Percentiles rank a stretch among this genome's conserved stretches.
Evolutionary conservation across 805 yeast genomes (phyloP).

Genomic region (Debaryomyces prosopidis): DNA sequence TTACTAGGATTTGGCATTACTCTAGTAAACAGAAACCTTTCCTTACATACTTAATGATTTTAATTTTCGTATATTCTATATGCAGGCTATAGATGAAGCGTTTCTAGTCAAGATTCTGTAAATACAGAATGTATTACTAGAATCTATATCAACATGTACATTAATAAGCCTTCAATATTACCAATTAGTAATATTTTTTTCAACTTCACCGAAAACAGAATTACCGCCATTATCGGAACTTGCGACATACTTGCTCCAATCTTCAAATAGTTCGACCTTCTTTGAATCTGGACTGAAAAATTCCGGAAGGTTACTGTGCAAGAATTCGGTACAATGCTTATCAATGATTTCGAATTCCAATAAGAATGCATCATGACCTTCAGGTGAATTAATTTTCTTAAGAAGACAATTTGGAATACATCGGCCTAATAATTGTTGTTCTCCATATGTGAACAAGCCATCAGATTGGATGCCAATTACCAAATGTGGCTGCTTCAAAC

Average conservation of each 20-base stretch:
- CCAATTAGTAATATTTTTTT: slow-evolving; percentile 88
- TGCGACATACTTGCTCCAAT: slow-evolving; percentile 42
- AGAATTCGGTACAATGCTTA: slow-evolving; percentile 64
- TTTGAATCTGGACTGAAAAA: slow-evolving; percentile 46
- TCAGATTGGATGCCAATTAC: slow-evolving; percentile 90
- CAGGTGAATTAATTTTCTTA: slow-evolving; percentile 81
- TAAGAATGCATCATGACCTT: slow-evolving; percentile 96
- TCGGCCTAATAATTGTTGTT: slow-evolving; percentile 81
- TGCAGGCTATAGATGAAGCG: no score
- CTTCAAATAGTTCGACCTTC: slow-evolving; percentile 43
- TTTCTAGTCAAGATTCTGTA: no score
- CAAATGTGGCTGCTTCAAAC: slow-evolving; percentile 72
- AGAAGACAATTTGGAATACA: slow-evolving; percentile 68
- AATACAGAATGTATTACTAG: no score
- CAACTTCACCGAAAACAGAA: slow-evolving; percentile 91
- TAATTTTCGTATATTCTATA: no score
- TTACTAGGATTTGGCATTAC: no score
- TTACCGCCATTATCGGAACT: slow-evolving; percentile 48
- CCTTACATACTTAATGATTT: no score
- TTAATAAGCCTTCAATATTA: slow-evolving; percentile 28
- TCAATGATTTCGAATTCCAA: slow-evolving; percentile 86
- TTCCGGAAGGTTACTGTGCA: slow-evolving; percentile 56
- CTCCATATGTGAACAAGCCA: slow-evolving; percentile 88
- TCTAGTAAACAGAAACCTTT: no score
- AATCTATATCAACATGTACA: neutral